Conservation (phyloP, 108 stramenopile species). For the Stephanodiscus triporus region DNA sequence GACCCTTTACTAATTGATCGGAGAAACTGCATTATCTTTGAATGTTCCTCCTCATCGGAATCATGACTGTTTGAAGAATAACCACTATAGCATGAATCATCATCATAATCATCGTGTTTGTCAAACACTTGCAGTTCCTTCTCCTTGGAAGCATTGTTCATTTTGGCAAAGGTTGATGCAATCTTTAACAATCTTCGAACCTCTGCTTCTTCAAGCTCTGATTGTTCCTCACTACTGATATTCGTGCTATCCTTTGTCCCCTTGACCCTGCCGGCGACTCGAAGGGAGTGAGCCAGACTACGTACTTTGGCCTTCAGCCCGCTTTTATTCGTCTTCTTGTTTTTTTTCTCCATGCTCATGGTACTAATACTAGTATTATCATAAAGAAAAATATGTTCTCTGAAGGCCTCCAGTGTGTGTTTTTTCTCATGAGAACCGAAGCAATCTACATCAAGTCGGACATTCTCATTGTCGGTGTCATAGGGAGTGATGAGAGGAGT, state of each 20-base stretch:
- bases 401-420: neutral
- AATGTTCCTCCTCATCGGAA: neutral
- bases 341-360: neutral
- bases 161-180: slow-evolving; percentile 1
- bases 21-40: neutral
- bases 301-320: slow-evolving; percentile 4
- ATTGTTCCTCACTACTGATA: neutral
- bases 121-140: neutral
- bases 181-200: neutral
- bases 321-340: neutral
- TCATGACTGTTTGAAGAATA: neutral
- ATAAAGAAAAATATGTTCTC: neutral
- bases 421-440: neutral
- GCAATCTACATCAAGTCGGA: neutral
- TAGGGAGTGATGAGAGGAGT: neutral
- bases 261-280: neutral
- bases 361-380: neutral
- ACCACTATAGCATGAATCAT: neutral
- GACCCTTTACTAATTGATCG: neutral
- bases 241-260: neutral
- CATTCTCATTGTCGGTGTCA: neutral
- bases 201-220: slow-evolving; percentile 8
- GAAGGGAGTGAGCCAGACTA: neutral
- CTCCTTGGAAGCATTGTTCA: neutral
- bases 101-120: neutral